A percentile compares a stretch with the other conserved stretches of the same genome.
These are phyloP conservation scores for Pythium sukuiense DNA, from an alignment of 352 stramenopile genomes.

Conservation along the genomic window DNA sequence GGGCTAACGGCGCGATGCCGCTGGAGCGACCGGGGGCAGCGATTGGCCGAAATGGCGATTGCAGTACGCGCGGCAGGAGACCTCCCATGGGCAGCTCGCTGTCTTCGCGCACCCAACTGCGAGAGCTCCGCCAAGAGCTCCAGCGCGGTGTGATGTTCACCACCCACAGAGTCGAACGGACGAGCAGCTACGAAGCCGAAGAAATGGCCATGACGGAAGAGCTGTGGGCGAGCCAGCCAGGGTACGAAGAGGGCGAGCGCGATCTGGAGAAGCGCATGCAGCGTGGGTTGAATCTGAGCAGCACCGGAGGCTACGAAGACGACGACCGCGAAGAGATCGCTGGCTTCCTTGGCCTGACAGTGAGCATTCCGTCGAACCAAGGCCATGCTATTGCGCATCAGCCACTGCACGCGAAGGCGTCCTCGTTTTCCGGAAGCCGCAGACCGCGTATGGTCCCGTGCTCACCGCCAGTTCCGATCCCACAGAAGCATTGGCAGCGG, in stretches of 20 bases:
- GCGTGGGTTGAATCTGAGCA: background rate
- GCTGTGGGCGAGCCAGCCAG: background rate
- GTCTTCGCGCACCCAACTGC: background rate
- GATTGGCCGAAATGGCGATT: constrained; percentile 16
- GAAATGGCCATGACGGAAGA: constrained; percentile 5
- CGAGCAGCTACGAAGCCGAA: background rate
- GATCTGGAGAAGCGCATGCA: background rate
- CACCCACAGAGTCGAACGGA: constrained; percentile 2
- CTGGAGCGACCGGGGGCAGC: background rate
- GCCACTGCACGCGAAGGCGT: constrained; percentile 23
- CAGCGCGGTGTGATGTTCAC: constrained; percentile 14
- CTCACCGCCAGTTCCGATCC: constrained; percentile 57
- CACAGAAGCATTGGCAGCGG: constrained; percentile 33
- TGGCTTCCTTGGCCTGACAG: constrained; percentile 16
- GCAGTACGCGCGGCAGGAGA: constrained; percentile 3
- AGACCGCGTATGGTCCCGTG: constrained; percentile 31
- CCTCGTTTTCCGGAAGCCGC: constrained; percentile 33
- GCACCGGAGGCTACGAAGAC: background rate
- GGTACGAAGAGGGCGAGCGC: background rate
- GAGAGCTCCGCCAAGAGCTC: constrained; percentile 15
- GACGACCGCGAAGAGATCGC: constrained; percentile 18
- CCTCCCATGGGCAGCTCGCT: background rate
- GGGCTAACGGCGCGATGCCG: constrained; percentile 13
- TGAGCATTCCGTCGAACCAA: constrained; percentile 6
- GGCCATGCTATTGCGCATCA: background rate